These are phyloP conservation scores for Picea mariana DNA, from an alignment of 83 land plant species.

Conservation along the genomic window DNA sequence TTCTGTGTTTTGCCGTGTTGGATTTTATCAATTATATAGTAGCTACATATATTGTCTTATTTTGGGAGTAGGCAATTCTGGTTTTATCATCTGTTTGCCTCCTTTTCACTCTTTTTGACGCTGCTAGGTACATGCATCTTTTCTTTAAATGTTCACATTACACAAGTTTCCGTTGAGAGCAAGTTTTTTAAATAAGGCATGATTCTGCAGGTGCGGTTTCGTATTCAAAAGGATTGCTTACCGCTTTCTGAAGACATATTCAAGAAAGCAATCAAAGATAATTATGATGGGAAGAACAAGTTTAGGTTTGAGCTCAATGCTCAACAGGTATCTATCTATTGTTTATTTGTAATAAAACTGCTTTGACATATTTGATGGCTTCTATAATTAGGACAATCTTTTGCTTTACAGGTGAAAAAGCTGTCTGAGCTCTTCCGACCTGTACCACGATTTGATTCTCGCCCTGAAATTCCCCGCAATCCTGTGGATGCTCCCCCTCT, in stretches of 20 bases:
- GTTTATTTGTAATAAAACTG: too few relatives aligned
- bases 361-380: too few relatives aligned
- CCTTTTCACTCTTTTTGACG: too few relatives aligned
- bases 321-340: slow-evolving; percentile 31
- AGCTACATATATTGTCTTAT: too few relatives aligned
- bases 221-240: slow-evolving; percentile 42
- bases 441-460: slow-evolving; percentile 1
- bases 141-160: too few relatives aligned
- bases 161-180: too few relatives aligned
- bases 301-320: slow-evolving; percentile 51
- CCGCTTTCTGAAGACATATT: slow-evolving; percentile 56
- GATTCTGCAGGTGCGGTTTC: slow-evolving; percentile 47
- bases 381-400: not conserved
- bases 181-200: too few relatives aligned
- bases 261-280: slow-evolving; percentile 64
- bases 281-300: slow-evolving; percentile 37
- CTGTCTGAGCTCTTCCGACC: not conserved
- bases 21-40: too few relatives aligned
- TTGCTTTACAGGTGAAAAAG: not conserved
- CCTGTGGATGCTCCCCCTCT: not conserved
- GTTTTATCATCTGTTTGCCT: too few relatives aligned
- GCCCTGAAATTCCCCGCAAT: not conserved
- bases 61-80: too few relatives aligned
- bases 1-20: too few relatives aligned
- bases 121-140: too few relatives aligned